A percentile compares a stretch with the other conserved stretches of the same genome.
Conservation (phyloP, 306 rosid species). For the Castanopsis chinensis region DNA sequence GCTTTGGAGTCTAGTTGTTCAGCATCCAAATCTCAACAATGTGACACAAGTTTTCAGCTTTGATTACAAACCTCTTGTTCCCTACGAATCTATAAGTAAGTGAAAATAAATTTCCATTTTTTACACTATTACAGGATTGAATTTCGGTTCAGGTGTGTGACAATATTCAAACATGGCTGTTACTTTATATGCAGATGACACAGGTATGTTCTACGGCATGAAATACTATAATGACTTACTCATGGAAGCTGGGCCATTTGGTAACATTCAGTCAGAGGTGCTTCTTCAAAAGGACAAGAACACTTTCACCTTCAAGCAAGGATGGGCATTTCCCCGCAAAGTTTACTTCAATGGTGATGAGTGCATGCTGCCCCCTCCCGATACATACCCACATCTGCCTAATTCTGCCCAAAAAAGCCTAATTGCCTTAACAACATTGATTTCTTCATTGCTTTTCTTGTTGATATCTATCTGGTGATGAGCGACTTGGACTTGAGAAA, state of each 20-base stretch:
- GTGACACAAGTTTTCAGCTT: slow-evolving; percentile 94
- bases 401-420: slow-evolving; percentile 45
- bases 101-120: neutral
- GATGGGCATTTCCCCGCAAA: slow-evolving; percentile 92
- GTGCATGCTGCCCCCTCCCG: slow-evolving; percentile 94
- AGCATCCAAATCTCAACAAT: slow-evolving; percentile 92
- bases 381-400: slow-evolving; percentile 76
- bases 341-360: slow-evolving; percentile 93
- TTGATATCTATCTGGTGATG: slow-evolving; percentile 45
- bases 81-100: slow-evolving; percentile 84
- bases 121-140: neutral
- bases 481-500: slow-evolving; percentile 16
- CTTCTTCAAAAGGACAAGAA: slow-evolving; percentile 71
- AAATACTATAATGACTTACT: slow-evolving; percentile 72
- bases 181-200: slow-evolving; percentile 62
- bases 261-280: slow-evolving; percentile 80
- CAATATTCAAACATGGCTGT: neutral
- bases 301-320: slow-evolving; percentile 83
- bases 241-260: slow-evolving; percentile 85
- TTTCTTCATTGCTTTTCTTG: slow-evolving; percentile 45
- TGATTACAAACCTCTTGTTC: slow-evolving; percentile 73
- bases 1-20: slow-evolving; percentile 80
- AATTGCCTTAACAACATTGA: slow-evolving; percentile 26
- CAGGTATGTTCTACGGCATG: slow-evolving; percentile 86
- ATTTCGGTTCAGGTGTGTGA: slow-evolving; percentile 1